Evolutionary conservation across 2,329 filamentous ascomycete genomes (phyloP), one percentile per base, ranked within the genome.

Genomic region (Escovopsis sp.): DNA sequence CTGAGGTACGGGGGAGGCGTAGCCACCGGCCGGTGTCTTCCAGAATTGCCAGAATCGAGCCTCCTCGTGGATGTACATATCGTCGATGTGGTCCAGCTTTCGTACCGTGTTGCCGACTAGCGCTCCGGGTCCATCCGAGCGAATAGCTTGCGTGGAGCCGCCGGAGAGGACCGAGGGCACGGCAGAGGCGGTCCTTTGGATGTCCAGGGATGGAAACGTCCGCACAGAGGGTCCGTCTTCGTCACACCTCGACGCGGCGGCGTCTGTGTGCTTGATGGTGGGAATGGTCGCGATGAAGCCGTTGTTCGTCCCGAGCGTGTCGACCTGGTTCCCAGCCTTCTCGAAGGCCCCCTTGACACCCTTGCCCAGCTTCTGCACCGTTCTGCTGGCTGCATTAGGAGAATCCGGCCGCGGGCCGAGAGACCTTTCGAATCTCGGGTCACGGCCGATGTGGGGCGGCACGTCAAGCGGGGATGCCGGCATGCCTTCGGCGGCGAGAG

Each of bases 31-130:
- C 0, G 74, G 74, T 0, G 70, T 67, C 45, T 74, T 72, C 74
- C 74, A 79, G 39, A 79, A 78, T 40, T 78, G 56, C 58, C 69
- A 78, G 61, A 72, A 78, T 28, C 54, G 58, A 1, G 58, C 53
- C 18, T 61, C 55, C 9, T 66, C 60, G 5, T 56, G 57, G 35
- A 56, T 49, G 35, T 65, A 63, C 53, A 70, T 65, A 10, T 68
- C 62, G 3, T 69, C 61, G 27, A 65, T 46, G 33, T 70, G 62
- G 3, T 55, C 56, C 6, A 63, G 47, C 40, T 63, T 67, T 31
- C 71, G 66, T 4, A 68, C 67, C 0, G 68, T 72, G 44, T 73
- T 75, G 12, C 60, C 61, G 14, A 34, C 33, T 3, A 33, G 29
- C 2, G 29, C 33, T 4, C 17, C n/a, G 4, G 30, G 33, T 15